Base-by-base conservation (phyloP, 495 filamentous ascomycete species). In the Corynascus novoguineensis region DNA sequence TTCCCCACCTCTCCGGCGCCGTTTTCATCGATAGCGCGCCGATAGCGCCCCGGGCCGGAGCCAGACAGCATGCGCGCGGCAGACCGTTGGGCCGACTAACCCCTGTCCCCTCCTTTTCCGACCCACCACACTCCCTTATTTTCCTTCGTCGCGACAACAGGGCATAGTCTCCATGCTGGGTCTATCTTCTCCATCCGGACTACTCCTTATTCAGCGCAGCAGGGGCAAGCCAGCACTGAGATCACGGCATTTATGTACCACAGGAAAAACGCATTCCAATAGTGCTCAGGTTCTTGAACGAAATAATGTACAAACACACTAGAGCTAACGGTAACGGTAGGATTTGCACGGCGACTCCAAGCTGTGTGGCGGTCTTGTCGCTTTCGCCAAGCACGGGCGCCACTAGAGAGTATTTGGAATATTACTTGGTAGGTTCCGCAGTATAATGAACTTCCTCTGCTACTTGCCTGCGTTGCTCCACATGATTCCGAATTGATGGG, bases 11-110 rank as follows among this genome's bases (percentile, higher is more conserved):
- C 53, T 19, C 5, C 3, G 17, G 32, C 35, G 34, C 45, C 35
- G 44, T 50, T 50, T 32, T 42, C 25, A 2, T 49, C 53, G 50
- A 56, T 56, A 56, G 53, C 53, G 44, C 45, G 14, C 53, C 44
- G 35, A 56, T 56, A 56, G 53, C 31, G 45, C 17, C 41, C 42
- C 22, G 53, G 53, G 29, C 42, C 29, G 53, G 53, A 29, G 31
- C 25, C 17, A 24, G 21, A 37, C 51, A 42, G 38, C 50, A 38
- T 22, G 37, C 28, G 37, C 27, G 22, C 37, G 25, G 50, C 22
- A 41, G 51, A 42, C 35, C 50, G 50, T 53, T 54, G 40, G 40
- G 19, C 28, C 17, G 51, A 24, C 3, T 28, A 1, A 22, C 12
- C 38, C 47, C 31, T 25, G 31, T 21, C 12, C 21, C 15, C 28